These are phyloP conservation scores for Aspergillus leporis DNA, from an alignment of 495 filamentous ascomycete genomes.

Conservation along the genomic window DNA sequence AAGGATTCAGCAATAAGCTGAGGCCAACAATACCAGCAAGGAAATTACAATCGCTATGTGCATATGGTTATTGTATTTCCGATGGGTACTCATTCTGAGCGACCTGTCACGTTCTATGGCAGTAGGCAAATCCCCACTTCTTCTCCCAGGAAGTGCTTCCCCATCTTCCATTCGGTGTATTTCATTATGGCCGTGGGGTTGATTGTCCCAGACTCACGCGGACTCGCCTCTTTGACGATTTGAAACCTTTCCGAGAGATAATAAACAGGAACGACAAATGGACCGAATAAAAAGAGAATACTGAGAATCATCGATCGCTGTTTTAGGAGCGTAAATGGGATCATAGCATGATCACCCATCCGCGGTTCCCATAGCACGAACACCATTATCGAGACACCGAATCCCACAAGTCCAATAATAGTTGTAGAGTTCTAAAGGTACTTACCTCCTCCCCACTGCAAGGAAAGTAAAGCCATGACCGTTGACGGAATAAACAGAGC, in stretches of 20 bases:
- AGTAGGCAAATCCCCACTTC: too few species aligned
- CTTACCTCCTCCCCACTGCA: conserved; percentile 62
- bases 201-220: conserved; percentile 9
- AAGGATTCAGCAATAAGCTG: too few species aligned
- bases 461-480: conserved; percentile 56
- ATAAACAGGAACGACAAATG: conserved; percentile 27
- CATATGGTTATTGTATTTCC: too few species aligned
- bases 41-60: too few species aligned
- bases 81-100: too few species aligned
- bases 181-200: too few species aligned
- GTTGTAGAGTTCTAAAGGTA: conserved; percentile 47
- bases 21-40: too few species aligned
- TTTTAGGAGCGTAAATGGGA: conserved; percentile 34
- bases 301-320: conserved; percentile 9
- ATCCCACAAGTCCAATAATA: conserved; percentile 53
- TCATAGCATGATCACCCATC: conserved; percentile 46
- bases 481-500: conserved; percentile 52
- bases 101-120: too few species aligned
- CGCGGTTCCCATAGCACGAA: conserved; percentile 52
- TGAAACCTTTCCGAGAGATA: conserved; percentile 43
- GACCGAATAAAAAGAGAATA: conserved; percentile 20
- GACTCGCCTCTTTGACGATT: conserved; percentile 28
- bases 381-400: conserved; percentile 39
- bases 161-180: too few species aligned
- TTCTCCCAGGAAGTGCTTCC: neutral